Evolutionary conservation across 2,329 filamentous ascomycete species (phyloP), one percentile per base, ranked within the genome.

Genomic region (Ceratocystis lukuohia): DNA sequence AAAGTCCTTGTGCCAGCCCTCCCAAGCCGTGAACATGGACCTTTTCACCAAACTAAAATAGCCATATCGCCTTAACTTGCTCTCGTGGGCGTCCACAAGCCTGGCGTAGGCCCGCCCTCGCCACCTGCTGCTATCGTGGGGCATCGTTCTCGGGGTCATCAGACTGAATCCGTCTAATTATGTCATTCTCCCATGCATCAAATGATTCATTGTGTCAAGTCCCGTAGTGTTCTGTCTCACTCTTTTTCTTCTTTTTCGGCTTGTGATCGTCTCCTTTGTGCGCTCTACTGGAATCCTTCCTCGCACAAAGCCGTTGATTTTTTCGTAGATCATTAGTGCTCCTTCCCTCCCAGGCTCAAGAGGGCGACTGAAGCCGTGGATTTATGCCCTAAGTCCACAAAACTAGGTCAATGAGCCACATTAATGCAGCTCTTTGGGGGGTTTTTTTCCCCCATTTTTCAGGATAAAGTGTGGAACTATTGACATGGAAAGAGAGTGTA

Each of bases 171-270:
- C 48, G 20, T 20, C 20, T 25, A 53, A 15, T 6, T 53, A 53
- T 53, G 48, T 28, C 48, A 53, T 53, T 53, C 48, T 53, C 22
- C 7, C 48, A 5, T 10, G 48, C 22, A 53, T 53, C 48, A 53
- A 53, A 28, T 53, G 48, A 53, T 53, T 28, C 48, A 53, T 53
- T 53, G 48, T 28, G 48, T 53, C 48, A 15, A 53, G 48, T 53
- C 48, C 20, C 28, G 5, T 28, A 5, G 20, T 37, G 57, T 41
- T n/a, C n/a, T 22, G 28, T 61, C 57, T 61, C n/a, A 10, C 28
- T 37, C 30, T n/a, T 25, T n/a, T 61, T 61, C 57, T 41, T 37
- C 37, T 41, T 61, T 61, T 61, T 41, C 33, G 17, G 57, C 57
- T 41, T n/a, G 57, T 61, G 28, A 41, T 41, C 28, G 33, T 20